Base-by-base conservation (phyloP, 306 rosid species). In the Clitoria ternatea region DNA sequence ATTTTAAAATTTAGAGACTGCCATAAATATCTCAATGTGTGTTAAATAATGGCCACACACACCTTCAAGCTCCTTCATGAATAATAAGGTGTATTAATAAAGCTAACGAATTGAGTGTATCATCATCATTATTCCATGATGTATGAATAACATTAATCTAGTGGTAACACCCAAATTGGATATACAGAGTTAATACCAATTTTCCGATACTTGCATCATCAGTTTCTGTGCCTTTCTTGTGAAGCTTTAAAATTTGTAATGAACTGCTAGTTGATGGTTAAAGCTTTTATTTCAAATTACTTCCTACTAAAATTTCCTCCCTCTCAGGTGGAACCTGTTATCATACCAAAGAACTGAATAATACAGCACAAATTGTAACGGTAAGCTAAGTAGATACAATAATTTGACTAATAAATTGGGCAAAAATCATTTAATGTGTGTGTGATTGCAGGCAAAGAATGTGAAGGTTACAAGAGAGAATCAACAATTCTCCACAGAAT, bases 401-500 rank as follows among this genome's bases (percentile, higher is more conserved):
- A 47, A 13, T 66, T 74, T 15, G 5, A 72, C 23, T 30, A 26
- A 52, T 32, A 22, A 30, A 48, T 61, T 9, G 48, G 27, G 11
- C 15, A 67, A 71, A 71, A 84, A 61, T 10, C 53, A 49, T 19
- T 55, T 60, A 69, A 52, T 39, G 10, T 13, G 69, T 18, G 7
- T 22, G 48, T 44, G 39, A 53, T 71, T 87, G 81, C 83, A 93
- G 97, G 87, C 72, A 14, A 89, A 83, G 72, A 73, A 78, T 75
- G 75, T 59, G 22, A 85, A 81, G 70, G 54, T 12, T 55, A 73
- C 75, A 4, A 83, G 79, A 73, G 93, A 89, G 83, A 94, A 75
- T 79, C 87, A 80, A 39, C 80, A 79, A 68, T 79, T 44, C 83
- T 86, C 92, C 35, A 80, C 85, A 36, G 96, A 89, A 84, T 91